Evolutionary conservation across 2,329 filamentous ascomycete genomes (phyloP), one percentile per base, ranked within the genome.

Genomic region (Blastomyces parvus): DNA sequence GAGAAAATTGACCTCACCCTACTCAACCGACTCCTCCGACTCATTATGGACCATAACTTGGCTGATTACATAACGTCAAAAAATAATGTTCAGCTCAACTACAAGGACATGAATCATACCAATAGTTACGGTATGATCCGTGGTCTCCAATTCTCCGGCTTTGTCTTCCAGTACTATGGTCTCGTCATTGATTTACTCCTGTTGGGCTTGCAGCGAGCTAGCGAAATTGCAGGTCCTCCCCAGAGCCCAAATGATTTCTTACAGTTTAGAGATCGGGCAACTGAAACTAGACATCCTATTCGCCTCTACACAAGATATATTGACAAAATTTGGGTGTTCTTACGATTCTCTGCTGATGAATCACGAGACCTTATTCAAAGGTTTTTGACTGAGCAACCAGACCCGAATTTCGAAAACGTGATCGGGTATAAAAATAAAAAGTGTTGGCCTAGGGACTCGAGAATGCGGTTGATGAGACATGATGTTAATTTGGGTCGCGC

Each of bases 41-140:
- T 99, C 68, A 97, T 99, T 74, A 99, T 99, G 95, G 95, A 99
- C 71, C 94, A 99, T 82, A 99, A 99, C 75, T 79, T 99, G 79
- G 94, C 94, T 5, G 95, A 99, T 76, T 99, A 99, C 78, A 99
- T 99, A 72, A 97, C 93, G 0, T 91, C 93, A 46, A 99, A 99
- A 84, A 99, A 99, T 82, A 99, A 99, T 73, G 94, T 99, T 14
- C 93, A 97, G 74, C 84, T 99, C 66, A 97, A 95, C 66, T 99
- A 99, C 82, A 99, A 99, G 80, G 94, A 99, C 71, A 99, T 99
- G 94, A 97, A 97, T 73, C 94, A 99, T 72, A 94, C 95, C 73
- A 99, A 99, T 78, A 95, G 91, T 73, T 99, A 97, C 73, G 94
- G 94, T 69, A 89, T 99, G 88, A 97, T 99, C 71, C 91, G 94